These are phyloP conservation scores for Penicillium sp. DNA, from an alignment of 2,329 filamentous ascomycete genomes.

Conservation along the genomic window DNA sequence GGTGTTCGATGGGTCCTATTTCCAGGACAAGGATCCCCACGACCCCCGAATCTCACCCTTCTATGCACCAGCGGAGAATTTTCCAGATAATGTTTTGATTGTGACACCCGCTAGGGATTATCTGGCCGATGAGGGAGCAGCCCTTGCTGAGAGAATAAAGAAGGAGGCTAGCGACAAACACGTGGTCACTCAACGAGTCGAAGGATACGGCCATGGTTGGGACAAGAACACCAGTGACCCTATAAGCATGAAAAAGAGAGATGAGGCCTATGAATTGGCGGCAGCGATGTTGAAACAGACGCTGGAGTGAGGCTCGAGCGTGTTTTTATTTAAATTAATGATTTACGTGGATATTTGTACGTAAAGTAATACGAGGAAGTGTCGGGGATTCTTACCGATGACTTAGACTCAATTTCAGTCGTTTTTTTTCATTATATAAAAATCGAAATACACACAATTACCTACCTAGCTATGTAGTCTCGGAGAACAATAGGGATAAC, in stretches of 20 bases:
- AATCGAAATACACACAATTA: no score
- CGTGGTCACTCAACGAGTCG: constrained; percentile 7
- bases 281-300: constrained; percentile 1
- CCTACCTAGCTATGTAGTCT: no score
- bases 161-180: constrained; percentile 10
- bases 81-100: constrained; percentile 25
- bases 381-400: no score
- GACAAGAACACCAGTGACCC: constrained; percentile 12
- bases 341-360: no score
- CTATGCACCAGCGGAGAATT: constrained; percentile 25
- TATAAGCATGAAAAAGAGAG: constrained; percentile 4
- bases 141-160: constrained; percentile 22
- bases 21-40: constrained; percentile 23
- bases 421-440: no score
- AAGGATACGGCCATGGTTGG: constrained; percentile 12
- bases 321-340: no score
- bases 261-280: constrained; percentile 15
- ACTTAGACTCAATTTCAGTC: no score
- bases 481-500: no score
- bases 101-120: constrained; percentile 23
- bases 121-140: constrained; percentile 24
- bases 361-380: no score
- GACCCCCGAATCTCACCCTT: constrained; percentile 26
- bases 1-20: constrained; percentile 25
- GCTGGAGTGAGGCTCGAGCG: background rate